Conservation (phyloP, 176 grass and related monocot species). For the Eragrostis nindensis region DNA sequence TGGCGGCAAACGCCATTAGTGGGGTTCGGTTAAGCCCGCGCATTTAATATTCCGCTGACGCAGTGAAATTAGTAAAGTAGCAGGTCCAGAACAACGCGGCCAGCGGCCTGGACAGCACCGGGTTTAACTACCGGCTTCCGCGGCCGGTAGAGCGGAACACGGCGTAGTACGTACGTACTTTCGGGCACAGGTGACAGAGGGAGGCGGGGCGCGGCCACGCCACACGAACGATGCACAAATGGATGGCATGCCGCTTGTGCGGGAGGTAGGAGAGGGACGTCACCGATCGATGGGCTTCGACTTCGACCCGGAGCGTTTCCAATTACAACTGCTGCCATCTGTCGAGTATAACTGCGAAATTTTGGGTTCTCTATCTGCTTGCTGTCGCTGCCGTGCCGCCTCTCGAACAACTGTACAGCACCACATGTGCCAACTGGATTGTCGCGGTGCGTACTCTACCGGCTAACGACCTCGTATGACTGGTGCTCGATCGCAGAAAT, state of each 20-base stretch:
- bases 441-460: not conserved
- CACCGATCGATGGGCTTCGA: not conserved
- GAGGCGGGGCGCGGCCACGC: not conserved
- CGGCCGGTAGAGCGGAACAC: not conserved
- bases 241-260: not conserved
- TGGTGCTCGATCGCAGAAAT: no score
- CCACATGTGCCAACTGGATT: not conserved
- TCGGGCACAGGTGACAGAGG: no score
- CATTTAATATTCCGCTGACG: not conserved
- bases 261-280: not conserved
- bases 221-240: not conserved
- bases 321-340: not conserved
- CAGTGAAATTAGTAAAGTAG: not conserved
- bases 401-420: not conserved
- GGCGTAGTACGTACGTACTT: not conserved
- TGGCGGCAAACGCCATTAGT: not conserved
- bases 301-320: not conserved
- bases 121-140: not conserved
- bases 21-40: slow-evolving; percentile 27
- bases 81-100: not conserved
- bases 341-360: no score
- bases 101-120: not conserved
- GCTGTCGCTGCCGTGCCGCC: not conserved
- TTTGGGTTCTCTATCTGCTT: not conserved
- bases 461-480: no score